Evolutionary conservation across 2,329 filamentous ascomycete genomes (phyloP).

Genomic region (Trichophyton schoenleinii): DNA sequence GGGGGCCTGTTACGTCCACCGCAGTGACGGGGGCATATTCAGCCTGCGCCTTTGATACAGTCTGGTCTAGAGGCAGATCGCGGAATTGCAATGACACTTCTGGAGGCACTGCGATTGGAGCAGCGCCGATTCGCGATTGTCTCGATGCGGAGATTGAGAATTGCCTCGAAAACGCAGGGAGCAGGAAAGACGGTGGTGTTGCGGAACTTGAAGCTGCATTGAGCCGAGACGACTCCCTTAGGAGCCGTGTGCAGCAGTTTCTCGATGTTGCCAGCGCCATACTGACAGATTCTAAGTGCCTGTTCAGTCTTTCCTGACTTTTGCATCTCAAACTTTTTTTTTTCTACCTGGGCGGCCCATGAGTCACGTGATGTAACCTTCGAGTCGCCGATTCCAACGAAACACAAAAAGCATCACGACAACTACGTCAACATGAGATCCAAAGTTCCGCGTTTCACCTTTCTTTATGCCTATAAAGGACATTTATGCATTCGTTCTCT

Average conservation of each 20-base stretch:
- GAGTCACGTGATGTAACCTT: background rate
- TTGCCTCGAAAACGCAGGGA: slow-evolving; percentile 52
- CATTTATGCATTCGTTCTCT: background rate
- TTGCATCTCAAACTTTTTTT: background rate
- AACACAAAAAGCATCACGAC: background rate
- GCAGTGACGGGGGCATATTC: slow-evolving; percentile 49
- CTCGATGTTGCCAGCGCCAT: slow-evolving; percentile 36
- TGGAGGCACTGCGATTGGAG: slow-evolving; percentile 66
- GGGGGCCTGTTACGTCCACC: slow-evolving; percentile 66
- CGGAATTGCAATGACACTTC: slow-evolving; percentile 63
- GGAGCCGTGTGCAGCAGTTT: slow-evolving; percentile 47
- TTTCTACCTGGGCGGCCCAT: background rate
- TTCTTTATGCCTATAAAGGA: background rate
- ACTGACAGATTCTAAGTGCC: no score
- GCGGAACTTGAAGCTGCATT: slow-evolving; percentile 27
- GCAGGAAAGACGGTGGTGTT: slow-evolving; percentile 53
- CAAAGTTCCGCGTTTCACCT: background rate
- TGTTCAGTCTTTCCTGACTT: background rate
- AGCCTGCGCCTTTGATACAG: slow-evolving; percentile 47
- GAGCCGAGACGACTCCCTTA: slow-evolving; percentile 35
- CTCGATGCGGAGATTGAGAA: slow-evolving; percentile 61
- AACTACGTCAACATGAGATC: background rate
- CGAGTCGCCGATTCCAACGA: background rate
- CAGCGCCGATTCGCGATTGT: slow-evolving; percentile 73
- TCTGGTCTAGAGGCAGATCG: slow-evolving; percentile 46